Percentiles rank a stretch among this genome's conserved stretches.
These are phyloP conservation scores for Chalciporus piperatus DNA, from an alignment of 768 basidiomycete species.

Conservation along the genomic window DNA sequence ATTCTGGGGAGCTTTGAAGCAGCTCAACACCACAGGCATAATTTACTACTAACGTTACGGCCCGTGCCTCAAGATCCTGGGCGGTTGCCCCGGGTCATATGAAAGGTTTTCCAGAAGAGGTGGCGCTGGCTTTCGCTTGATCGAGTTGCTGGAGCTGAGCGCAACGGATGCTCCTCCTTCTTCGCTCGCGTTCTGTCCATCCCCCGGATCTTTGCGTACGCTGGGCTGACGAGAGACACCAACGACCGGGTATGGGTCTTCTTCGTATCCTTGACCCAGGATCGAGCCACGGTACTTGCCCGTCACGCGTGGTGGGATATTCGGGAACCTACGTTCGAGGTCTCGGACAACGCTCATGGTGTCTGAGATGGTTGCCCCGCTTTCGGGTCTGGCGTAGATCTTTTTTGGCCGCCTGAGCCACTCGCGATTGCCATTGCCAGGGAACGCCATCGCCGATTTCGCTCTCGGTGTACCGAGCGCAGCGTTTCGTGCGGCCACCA, in stretches of 20 bases:
- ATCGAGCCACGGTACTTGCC: constrained; percentile 27
- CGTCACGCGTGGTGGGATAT: constrained; percentile 38
- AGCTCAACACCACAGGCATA: too few relatives aligned
- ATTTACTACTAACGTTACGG: too few relatives aligned
- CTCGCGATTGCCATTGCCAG: neutral
- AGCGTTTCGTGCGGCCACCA: constrained; percentile 2
- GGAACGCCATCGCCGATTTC: constrained; percentile 12
- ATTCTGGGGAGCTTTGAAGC: too few relatives aligned
- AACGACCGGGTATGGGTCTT: constrained; percentile 22
- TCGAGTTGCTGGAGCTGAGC: constrained; percentile 20
- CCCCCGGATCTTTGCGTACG: constrained; percentile 5
- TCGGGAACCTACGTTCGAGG: constrained; percentile 54
- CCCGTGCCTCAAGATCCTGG: too few relatives aligned
- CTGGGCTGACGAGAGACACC: constrained; percentile 26
- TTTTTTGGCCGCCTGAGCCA: constrained; percentile 14
- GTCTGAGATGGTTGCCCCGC: constrained; percentile 37
- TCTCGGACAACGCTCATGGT: constrained; percentile 47
- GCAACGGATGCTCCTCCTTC: constrained; percentile 6
- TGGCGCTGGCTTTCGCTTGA: constrained; percentile 31
- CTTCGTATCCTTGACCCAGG: constrained; percentile 20
- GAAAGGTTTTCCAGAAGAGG: constrained; percentile 22
- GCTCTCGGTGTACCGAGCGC: constrained; percentile 9
- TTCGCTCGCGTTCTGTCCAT: constrained; percentile 7
- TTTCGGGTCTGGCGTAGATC: constrained; percentile 14
- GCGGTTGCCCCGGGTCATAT: constrained; percentile 3